phyloP scores from a whole-genome alignment of 2,329 filamentous ascomycete species.

The Coniochaeta pulveracea region DNA sequence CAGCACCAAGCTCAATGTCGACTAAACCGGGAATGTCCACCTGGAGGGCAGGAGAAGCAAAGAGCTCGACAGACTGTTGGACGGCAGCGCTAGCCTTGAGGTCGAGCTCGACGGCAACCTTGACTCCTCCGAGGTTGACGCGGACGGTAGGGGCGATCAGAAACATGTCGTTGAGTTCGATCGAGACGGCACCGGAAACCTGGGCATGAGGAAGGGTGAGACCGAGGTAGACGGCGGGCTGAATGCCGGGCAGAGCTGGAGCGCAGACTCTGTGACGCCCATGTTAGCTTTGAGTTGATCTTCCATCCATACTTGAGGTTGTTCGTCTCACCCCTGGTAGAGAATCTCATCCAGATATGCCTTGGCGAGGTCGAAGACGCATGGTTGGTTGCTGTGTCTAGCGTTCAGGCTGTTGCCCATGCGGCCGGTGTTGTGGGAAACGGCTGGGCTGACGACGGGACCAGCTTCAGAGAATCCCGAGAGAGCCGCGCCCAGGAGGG shows the following conservation, averaged over 20 bases:
- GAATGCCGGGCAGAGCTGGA: slow-evolving; percentile 3
- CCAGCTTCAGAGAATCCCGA: slow-evolving; percentile 1
- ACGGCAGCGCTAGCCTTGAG: slow-evolving; percentile 14
- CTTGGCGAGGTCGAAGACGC: slow-evolving; percentile 9
- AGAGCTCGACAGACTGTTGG: slow-evolving; percentile 13
- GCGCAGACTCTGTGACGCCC: slow-evolving; percentile 7
- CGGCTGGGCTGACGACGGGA: background rate
- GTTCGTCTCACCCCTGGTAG: slow-evolving; percentile 9
- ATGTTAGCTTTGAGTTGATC: background rate
- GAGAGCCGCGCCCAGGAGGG: slow-evolving; percentile 3
- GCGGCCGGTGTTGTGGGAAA: background rate
- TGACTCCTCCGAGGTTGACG: slow-evolving; percentile 15
- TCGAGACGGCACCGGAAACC: slow-evolving; percentile 9
- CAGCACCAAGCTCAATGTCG: slow-evolving; percentile 13
- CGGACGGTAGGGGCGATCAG: slow-evolving; percentile 9
- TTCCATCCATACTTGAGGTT: background rate
- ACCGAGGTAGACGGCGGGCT: slow-evolving; percentile 9
- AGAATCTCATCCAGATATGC: slow-evolving; percentile 10
- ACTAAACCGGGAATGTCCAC: slow-evolving; percentile 14
- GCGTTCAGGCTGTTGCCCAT: background rate
- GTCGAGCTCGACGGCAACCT: slow-evolving; percentile 16
- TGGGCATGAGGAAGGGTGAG: slow-evolving; percentile 11
- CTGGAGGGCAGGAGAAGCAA: slow-evolving; percentile 9
- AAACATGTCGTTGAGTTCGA: slow-evolving; percentile 10
- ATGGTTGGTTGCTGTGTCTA: background rate